Conservation (phyloP, 495 filamentous ascomycete species). For the Aspergillus biplanus region DNA sequence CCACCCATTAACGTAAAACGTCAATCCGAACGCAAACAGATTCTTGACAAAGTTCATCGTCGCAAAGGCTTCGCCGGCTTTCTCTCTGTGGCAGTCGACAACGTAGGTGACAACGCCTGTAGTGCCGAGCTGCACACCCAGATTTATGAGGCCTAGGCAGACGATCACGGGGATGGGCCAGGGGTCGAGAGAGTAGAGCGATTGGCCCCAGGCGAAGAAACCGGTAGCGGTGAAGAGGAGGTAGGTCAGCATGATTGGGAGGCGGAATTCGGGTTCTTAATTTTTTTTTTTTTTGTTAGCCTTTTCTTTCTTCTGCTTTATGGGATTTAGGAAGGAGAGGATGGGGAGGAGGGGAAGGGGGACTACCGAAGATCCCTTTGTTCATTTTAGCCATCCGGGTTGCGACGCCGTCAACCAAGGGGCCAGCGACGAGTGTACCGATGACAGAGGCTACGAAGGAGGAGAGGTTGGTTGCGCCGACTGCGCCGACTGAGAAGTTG, state of each 20-base stretch:
- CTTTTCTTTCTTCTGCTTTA: not conserved
- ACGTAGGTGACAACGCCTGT: slow-evolving; percentile 46
- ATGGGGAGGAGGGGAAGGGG: slow-evolving; percentile 1
- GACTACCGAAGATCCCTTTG: slow-evolving; percentile 33
- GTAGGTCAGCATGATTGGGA: slow-evolving; percentile 46
- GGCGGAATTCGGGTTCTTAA: slow-evolving; percentile 51
- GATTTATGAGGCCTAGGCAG: slow-evolving; percentile 47
- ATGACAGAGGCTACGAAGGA: slow-evolving; percentile 46
- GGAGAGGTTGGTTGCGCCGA: slow-evolving; percentile 46
- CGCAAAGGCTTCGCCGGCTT: slow-evolving; percentile 46
- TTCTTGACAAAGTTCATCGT: slow-evolving; percentile 49
- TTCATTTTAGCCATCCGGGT: slow-evolving; percentile 35
- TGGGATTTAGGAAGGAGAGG: slow-evolving; percentile 3
- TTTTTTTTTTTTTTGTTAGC: slow-evolving; percentile 13
- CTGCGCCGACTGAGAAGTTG: slow-evolving; percentile 45
- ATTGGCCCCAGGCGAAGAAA: slow-evolving; percentile 50
- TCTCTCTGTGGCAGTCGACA: slow-evolving; percentile 46
- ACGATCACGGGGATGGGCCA: slow-evolving; percentile 48
- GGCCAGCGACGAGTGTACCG: slow-evolving; percentile 41
- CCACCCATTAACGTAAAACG: slow-evolving; percentile 44
- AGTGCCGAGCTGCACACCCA: slow-evolving; percentile 46
- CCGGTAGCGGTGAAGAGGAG: slow-evolving; percentile 45
- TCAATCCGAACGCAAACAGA: slow-evolving; percentile 42
- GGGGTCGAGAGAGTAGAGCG: slow-evolving; percentile 29
- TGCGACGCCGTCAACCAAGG: slow-evolving; percentile 45